A percentile compares a stretch with the other conserved stretches of the same genome.
Conservation (phyloP, 306 rosid species). For the Dryas octopetala region DNA sequence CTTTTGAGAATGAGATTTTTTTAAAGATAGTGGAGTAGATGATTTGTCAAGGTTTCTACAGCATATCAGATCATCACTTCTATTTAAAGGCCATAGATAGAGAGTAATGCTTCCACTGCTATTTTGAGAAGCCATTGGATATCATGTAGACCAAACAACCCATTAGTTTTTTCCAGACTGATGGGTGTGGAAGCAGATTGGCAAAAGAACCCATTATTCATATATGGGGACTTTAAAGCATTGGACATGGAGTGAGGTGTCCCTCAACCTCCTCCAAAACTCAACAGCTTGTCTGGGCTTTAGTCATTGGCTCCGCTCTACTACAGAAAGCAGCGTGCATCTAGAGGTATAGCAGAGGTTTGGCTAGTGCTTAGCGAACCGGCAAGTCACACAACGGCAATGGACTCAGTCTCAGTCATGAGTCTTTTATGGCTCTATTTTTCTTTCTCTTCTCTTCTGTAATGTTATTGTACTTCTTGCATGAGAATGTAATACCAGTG, state of each 20-base stretch:
- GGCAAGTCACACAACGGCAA: constrained; percentile 96
- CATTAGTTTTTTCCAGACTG: constrained; percentile 35
- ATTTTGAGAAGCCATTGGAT: constrained; percentile 35
- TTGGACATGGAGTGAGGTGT: constrained; percentile 32
- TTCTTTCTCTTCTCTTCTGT: constrained; percentile 2
- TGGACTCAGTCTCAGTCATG: constrained; percentile 59
- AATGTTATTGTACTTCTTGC: constrained; percentile 24
- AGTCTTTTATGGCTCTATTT: constrained; percentile 37
- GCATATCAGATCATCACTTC: neutral
- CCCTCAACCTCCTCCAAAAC: constrained; percentile 33
- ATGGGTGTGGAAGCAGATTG: constrained; percentile 41
- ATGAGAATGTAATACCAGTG: constrained; percentile 33
- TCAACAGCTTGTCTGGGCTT: constrained; percentile 48
- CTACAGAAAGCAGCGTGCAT: constrained; percentile 8
- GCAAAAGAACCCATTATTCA: constrained; percentile 31
- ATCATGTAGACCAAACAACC: constrained; percentile 23
- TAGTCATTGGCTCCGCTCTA: constrained; percentile 39
- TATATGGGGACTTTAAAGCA: constrained; percentile 42
- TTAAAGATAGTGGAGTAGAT: constrained; percentile 43
- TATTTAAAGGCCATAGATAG: constrained; percentile 54
- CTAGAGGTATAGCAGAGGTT: constrained; percentile 16
- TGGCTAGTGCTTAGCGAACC: constrained; percentile 58
- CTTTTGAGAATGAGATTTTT: constrained; percentile 32
- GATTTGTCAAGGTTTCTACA: neutral
- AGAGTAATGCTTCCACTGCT: constrained; percentile 48